Evolutionary conservation across 192 early-diverging fungal species (phyloP), one percentile per base, ranked within the genome.

Genomic region (Coemansia sp.): DNA sequence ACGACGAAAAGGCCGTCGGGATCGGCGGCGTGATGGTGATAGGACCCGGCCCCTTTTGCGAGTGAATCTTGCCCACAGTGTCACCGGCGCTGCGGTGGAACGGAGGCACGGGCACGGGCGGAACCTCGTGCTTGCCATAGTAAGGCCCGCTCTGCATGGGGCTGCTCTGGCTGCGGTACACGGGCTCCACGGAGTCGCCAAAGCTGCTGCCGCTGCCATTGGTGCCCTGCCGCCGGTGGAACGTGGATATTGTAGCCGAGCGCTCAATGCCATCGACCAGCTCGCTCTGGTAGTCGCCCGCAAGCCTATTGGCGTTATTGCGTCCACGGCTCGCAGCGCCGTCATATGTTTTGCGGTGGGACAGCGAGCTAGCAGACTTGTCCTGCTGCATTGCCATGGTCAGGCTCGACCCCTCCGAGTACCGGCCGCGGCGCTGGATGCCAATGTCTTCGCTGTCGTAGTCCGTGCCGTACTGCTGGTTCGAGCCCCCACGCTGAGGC

Each of bases 281-380:
- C 51, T 83, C 80, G 35, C 11, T 42, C 37, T 70, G 63, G 45
- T 83, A 76, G 69, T 77, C 71, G 46, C 71, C 63, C 9, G 64
- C 67, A 35, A 65, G 63, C 61, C 75, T 74, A 60, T 76, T 81
- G 37, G 59, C 69, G 45, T 48, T 43, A 13, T 39, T 62, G 37
- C 79, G 73, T 16, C 31, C 67, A 23, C 69, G 68, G 31, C 35
- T 53, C 0, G 60, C 66, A 0, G 55, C 63, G 38, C 80, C 80
- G 24, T 83, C 80, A 39, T 76, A 83, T 2, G 82, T 83, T 42
- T 79, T 83, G 35, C 76, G 72, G 59, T 83, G 72, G 0, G 61
- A 11, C 21, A 79, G 76, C 50, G 63, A 45, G 60, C 35, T 43
- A 20, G 42, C 24, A 3, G 65, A 6, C 61, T 70, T 79, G 9